Evolutionary conservation across 148 eudicot species (phyloP), one percentile per base, ranked within the genome.

Genomic region (Heliamphora exappendiculata): DNA sequence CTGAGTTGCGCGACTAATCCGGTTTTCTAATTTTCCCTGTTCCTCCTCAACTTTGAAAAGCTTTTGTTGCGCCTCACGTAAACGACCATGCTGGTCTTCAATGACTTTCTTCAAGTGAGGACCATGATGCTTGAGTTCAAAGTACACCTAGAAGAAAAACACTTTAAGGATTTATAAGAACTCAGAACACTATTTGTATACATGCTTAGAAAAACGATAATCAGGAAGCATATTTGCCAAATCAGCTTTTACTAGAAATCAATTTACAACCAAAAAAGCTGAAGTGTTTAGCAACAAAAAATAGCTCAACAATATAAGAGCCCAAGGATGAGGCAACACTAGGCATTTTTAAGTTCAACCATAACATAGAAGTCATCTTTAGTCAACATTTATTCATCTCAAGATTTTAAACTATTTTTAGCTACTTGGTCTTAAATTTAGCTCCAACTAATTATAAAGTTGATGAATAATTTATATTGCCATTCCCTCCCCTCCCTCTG

Each of bases 71-170:
- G 83, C 87, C 44, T 87, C 90, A 13, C 50, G 82, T 64, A 89
- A 79, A 45, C 93, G 91, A 75, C 78, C 70, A 80, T 85, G 90
- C 86, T 89, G 82, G 44, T 86, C 88, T 70, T 91, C 91, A 75
- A 95, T 81, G 26, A 88, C 89, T 80, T 85, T 88, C 87, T 95
- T 91, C 81, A 87, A 50, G 62, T 87, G 93, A 64, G 96, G 94
- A 33, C 90, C 96, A 74, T 91, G 99, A 81, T 88, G 94, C 83
- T 92, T 84, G 84, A 95, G 91, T 82, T 93, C 99, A 78, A 92
- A 83, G 79, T 79, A 83, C 17, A 95, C 99, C 97, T 95, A 73
- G 17, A 60, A 78, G 78, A 74, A 49, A 42, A 42, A 42, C 10
- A 42, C 47, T 42, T 42, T 42, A 42, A 6, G 10, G 47, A 45